Evolutionary conservation across 2,329 filamentous ascomycete genomes (phyloP), one percentile per base, ranked within the genome.

Genomic region (Blumeria hordei): DNA sequence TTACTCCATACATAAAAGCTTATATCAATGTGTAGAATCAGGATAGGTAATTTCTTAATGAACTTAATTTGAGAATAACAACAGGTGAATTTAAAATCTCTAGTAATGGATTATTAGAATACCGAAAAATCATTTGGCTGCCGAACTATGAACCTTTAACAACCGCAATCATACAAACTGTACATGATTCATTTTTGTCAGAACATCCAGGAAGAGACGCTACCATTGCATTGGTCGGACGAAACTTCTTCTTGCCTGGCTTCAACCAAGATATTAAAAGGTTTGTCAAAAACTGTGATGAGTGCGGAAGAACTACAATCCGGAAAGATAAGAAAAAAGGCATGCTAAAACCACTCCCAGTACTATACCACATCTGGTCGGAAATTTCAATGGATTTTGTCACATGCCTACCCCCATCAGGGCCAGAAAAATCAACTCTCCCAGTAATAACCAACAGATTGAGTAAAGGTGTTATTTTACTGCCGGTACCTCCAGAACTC

Each of bases 341-440:
- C n/a, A 51, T 55, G 12, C 36, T 57, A 18, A 57, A 56, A 39
- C 35, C n/a, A n/a, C n/a, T n/a, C n/a, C n/a, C n/a, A n/a, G n/a
- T n/a, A n/a, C n/a, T n/a, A n/a, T n/a, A n/a, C n/a, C n/a, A n/a
- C n/a, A n/a, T n/a, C n/a, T n/a, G n/a, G n/a, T n/a, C n/a, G n/a
- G n/a, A n/a, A n/a, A n/a, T n/a, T n/a, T n/a, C n/a, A n/a, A n/a
- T n/a, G n/a, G n/a, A n/a, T n/a, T n/a, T n/a, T n/a, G n/a, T n/a
- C n/a, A n/a, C n/a, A n/a, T n/a, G n/a, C n/a, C n/a, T n/a, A n/a
- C n/a, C n/a, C n/a, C n/a, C n/a, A n/a, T n/a, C n/a, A n/a, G n/a
- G n/a, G n/a, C n/a, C n/a, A n/a, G n/a, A n/a, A n/a, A n/a, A n/a
- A n/a, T n/a, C n/a, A n/a, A n/a, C n/a, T n/a, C n/a, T n/a, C n/a